Evolutionary conservation across 164 flowering plant genomes (phyloP).

Genomic region (Stephania yunnanensis): DNA sequence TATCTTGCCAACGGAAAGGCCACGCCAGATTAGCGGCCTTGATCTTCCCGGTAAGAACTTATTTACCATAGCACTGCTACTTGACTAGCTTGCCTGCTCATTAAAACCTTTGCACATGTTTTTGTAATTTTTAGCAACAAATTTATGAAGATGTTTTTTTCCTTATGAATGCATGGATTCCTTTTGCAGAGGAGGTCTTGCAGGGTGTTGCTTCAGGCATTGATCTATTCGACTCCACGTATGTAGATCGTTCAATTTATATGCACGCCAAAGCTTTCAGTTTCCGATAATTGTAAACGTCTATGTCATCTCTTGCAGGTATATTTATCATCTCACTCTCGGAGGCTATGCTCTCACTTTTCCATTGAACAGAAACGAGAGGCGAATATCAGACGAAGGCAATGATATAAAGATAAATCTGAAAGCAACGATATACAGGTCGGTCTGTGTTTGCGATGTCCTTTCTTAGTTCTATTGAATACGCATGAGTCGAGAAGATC

Average conservation of each 20-base stretch:
- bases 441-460: neutral
- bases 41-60: constrained; percentile 66
- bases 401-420: constrained; percentile 77
- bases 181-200: constrained; percentile 67
- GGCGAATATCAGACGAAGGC: constrained; percentile 21
- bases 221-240: constrained; percentile 81
- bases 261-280: neutral
- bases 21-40: constrained; percentile 67
- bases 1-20: constrained; percentile 53
- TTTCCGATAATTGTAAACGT: neutral
- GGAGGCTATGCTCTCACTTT: constrained; percentile 86
- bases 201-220: constrained; percentile 86
- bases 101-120: neutral
- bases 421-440: constrained; percentile 70
- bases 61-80: neutral
- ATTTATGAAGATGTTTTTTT: neutral
- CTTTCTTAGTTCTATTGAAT: no score
- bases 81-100: neutral
- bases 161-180: constrained; percentile 14
- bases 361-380: constrained; percentile 31
- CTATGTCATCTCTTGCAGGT: constrained; percentile 34
- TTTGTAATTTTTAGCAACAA: neutral
- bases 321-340: constrained; percentile 69
- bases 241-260: constrained; percentile 17
- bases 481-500: no score